Conservation (phyloP, 179 eudicot genomes). For the Silene vulgaris region DNA sequence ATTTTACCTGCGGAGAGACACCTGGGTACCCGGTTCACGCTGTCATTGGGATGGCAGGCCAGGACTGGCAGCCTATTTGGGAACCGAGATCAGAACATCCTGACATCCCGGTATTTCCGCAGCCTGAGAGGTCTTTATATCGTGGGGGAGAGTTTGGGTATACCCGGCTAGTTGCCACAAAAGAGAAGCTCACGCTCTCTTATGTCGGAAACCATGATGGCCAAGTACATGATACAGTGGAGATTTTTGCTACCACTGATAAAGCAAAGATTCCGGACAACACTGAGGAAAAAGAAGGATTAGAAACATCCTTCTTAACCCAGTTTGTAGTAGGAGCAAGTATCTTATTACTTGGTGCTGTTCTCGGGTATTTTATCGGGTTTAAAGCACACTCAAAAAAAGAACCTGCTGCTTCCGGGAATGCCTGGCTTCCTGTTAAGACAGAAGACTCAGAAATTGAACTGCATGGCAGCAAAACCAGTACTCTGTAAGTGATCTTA, state of each 20-base stretch:
- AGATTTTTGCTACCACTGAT: slow-evolving; percentile 34
- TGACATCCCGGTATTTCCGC: slow-evolving; percentile 62
- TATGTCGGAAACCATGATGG: slow-evolving; percentile 97
- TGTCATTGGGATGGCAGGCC: slow-evolving; percentile 97
- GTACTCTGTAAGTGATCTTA: not conserved
- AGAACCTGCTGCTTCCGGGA: slow-evolving; percentile 29
- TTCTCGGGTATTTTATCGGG: slow-evolving; percentile 70
- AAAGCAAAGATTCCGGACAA: not conserved
- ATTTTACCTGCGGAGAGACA: slow-evolving; percentile 61
- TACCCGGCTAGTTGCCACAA: slow-evolving; percentile 68
- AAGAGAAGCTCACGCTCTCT: slow-evolving; percentile 68
- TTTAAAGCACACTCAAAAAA: slow-evolving; percentile 49
- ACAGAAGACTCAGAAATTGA: slow-evolving; percentile 43
- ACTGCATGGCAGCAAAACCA: not conserved
- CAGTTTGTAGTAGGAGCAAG: slow-evolving; percentile 52
- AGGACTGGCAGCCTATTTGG: slow-evolving; percentile 97
- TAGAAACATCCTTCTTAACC: slow-evolving; percentile 3
- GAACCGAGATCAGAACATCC: slow-evolving; percentile 70
- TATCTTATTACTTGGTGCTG: slow-evolving; percentile 59
- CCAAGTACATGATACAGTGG: slow-evolving; percentile 80
- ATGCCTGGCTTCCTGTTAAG: slow-evolving; percentile 66
- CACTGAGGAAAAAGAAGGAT: slow-evolving; percentile 11
- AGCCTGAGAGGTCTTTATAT: slow-evolving; percentile 59
- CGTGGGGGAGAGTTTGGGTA: slow-evolving; percentile 94
- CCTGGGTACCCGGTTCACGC: slow-evolving; percentile 64